Evolutionary conservation across 2,329 filamentous ascomycete species (phyloP).

Genomic region (Epichloe coenophiala): DNA sequence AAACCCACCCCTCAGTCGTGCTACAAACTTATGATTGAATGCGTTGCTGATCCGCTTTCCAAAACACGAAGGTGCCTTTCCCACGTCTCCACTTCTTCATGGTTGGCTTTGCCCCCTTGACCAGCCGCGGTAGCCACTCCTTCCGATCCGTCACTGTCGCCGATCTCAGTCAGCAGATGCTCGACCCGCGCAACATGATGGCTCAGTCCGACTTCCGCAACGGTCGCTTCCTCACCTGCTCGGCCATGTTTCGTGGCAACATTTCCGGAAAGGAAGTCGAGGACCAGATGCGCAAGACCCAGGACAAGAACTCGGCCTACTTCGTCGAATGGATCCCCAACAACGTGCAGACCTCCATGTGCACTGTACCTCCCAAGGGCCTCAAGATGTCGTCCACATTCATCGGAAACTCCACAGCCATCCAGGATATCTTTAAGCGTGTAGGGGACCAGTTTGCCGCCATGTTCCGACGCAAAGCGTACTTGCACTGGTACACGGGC

Average conservation of each 20-base stretch:
- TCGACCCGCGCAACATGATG: constrained; percentile 99
- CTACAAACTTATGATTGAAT: too few species aligned
- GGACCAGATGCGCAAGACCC: constrained; percentile 99
- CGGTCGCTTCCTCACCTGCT: constrained; percentile 98
- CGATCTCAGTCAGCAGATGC: constrained; percentile 99
- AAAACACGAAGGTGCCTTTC: constrained; percentile 63
- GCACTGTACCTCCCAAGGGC: constrained; percentile 92
- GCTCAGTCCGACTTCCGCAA: constrained; percentile 99
- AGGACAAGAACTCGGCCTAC: constrained; percentile 99
- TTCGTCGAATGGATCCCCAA: constrained; percentile 99
- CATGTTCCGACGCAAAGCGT: constrained; percentile 99
- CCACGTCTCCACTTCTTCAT: constrained; percentile 99
- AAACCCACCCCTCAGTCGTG: too few species aligned
- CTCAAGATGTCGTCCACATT: constrained; percentile 99
- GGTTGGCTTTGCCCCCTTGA: constrained; percentile 96
- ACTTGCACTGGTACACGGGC: constrained; percentile 99
- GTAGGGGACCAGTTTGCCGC: constrained; percentile 97
- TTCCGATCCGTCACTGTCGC: constrained; percentile 97
- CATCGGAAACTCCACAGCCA: constrained; percentile 96
- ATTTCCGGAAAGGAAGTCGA: constrained; percentile 99
- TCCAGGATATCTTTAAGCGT: constrained; percentile 99
- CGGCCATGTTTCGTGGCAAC: constrained; percentile 98
- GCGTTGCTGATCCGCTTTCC: background rate
- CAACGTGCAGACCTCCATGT: constrained; percentile 98
- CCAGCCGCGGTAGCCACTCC: constrained; percentile 67